phyloP scores from a whole-genome alignment of 2,329 filamentous ascomycete genomes.

The Calonectria multiphialidica region DNA sequence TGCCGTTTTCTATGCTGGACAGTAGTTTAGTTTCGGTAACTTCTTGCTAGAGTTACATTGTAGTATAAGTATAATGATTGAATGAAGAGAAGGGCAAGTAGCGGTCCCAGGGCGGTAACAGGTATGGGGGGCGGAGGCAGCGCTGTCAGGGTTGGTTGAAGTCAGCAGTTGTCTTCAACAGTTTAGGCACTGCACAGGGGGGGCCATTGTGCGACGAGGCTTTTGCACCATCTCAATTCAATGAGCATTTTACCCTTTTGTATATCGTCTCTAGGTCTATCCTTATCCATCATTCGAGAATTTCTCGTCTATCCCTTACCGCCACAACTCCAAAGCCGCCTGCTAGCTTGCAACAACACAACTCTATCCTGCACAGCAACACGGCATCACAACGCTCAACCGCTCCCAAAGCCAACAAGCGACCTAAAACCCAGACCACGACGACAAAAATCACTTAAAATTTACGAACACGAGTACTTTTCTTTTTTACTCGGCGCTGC shows the following conservation, averaged over 20 bases:
- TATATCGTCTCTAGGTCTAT: constrained; percentile 21
- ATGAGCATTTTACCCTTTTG: constrained; percentile 12
- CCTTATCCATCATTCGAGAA: constrained; percentile 31
- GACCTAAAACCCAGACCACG: constrained; percentile 22
- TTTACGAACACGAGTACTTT: not conserved
- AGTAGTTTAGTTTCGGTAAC: too few relatives aligned
- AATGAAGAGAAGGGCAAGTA: too few relatives aligned
- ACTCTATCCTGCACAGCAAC: constrained; percentile 9
- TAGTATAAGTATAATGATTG: too few relatives aligned
- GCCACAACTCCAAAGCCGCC: constrained; percentile 40
- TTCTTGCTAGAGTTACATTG: too few relatives aligned
- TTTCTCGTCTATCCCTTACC: constrained; percentile 25
- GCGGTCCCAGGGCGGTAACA: too few relatives aligned
- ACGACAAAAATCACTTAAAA: constrained; percentile 12
- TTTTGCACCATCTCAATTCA: constrained; percentile 14
- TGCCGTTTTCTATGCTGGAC: too few relatives aligned
- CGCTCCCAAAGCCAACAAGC: constrained; percentile 17
- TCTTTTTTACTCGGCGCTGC: constrained; percentile 44
- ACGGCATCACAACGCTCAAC: constrained; percentile 19
- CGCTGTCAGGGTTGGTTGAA: too few relatives aligned
- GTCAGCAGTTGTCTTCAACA: too few relatives aligned
- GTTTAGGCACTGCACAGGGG: too few relatives aligned
- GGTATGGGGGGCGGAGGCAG: too few relatives aligned
- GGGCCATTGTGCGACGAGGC: not conserved
- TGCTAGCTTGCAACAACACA: constrained; percentile 13